phyloP scores from a whole-genome alignment of 2,329 filamentous ascomycete species.

The Trichophyton schoenleinii region DNA sequence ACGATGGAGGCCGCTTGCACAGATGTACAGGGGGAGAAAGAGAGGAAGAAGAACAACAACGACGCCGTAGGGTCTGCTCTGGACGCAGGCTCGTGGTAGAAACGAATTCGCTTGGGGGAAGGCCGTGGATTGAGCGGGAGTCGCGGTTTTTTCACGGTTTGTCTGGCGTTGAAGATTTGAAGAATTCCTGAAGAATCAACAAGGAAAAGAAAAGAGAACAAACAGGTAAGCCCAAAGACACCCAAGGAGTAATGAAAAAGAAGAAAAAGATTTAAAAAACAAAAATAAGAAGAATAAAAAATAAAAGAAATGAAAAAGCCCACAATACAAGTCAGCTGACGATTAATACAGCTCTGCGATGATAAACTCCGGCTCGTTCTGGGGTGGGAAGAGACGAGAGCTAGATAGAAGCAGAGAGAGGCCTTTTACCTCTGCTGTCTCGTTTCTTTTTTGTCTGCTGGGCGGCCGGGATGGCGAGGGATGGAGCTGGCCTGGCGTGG shows the following conservation, averaged over 20 bases:
- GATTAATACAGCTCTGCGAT: not conserved
- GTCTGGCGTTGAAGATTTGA: not conserved
- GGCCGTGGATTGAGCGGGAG: not conserved
- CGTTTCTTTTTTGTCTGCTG: not conserved
- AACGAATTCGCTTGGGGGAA: too few species aligned
- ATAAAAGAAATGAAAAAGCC: not conserved
- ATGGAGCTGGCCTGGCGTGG: not conserved
- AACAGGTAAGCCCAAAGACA: slow-evolving; percentile 1
- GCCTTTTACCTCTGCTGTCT: not conserved
- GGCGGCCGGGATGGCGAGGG: not conserved
- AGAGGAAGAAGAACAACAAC: not conserved
- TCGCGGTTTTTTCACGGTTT: not conserved
- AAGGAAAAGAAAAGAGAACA: not conserved
- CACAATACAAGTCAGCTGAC: slow-evolving; percentile 4
- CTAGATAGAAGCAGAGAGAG: not conserved
- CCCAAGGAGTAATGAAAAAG: not conserved
- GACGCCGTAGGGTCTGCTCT: not conserved
- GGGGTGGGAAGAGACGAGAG: not conserved
- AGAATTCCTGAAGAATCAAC: slow-evolving; percentile 3
- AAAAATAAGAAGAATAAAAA: not conserved
- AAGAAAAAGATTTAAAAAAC: not conserved
- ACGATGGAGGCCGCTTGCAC: not conserved
- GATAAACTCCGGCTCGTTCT: not conserved
- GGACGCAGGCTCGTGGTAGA: not conserved
- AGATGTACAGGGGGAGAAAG: not conserved